These are phyloP conservation scores for Pistacia integerrima DNA, from an alignment of 345 rosid genomes.

Conservation along the genomic window DNA sequence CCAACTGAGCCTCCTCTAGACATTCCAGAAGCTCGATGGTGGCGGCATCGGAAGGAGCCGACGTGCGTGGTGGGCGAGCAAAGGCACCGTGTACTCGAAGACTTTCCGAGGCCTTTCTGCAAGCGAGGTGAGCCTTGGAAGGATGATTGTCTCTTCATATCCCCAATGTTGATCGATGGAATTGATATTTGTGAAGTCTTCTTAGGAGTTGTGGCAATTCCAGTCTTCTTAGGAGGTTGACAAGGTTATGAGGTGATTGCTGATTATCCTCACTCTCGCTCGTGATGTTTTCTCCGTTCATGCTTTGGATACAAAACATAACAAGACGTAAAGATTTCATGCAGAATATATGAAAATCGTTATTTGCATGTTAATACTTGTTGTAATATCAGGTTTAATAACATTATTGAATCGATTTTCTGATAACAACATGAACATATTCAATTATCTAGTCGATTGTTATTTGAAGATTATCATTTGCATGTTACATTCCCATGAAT, in stretches of 20 bases:
- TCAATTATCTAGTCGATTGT: too few relatives aligned
- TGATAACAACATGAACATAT: too few relatives aligned
- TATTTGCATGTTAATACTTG: too few relatives aligned
- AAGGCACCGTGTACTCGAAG: slow-evolving; percentile 46
- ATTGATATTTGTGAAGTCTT: not conserved
- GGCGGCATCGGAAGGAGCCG: slow-evolving; percentile 76
- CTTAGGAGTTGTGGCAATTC: not conserved
- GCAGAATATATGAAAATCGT: not conserved
- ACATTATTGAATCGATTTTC: too few relatives aligned
- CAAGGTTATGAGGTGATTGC: slow-evolving; percentile 8
- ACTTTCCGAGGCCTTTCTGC: not conserved
- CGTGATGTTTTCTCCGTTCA: not conserved
- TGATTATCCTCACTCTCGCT: slow-evolving; percentile 6
- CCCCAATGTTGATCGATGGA: not conserved
- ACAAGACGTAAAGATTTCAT: not conserved
- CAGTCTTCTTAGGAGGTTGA: too few relatives aligned
- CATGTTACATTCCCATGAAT: too few relatives aligned
- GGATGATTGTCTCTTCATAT: slow-evolving; percentile 17
- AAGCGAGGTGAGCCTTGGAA: slow-evolving; percentile 14
- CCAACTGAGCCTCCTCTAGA: slow-evolving; percentile 60
- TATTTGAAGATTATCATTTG: too few relatives aligned
- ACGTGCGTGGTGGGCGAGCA: slow-evolving; percentile 82
- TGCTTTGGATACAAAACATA: not conserved
- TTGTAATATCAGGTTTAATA: too few relatives aligned
- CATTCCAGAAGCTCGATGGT: slow-evolving; percentile 51